phyloP scores from a whole-genome alignment of 495 filamentous ascomycete genomes.

The Penicilliopsis zonata region DNA sequence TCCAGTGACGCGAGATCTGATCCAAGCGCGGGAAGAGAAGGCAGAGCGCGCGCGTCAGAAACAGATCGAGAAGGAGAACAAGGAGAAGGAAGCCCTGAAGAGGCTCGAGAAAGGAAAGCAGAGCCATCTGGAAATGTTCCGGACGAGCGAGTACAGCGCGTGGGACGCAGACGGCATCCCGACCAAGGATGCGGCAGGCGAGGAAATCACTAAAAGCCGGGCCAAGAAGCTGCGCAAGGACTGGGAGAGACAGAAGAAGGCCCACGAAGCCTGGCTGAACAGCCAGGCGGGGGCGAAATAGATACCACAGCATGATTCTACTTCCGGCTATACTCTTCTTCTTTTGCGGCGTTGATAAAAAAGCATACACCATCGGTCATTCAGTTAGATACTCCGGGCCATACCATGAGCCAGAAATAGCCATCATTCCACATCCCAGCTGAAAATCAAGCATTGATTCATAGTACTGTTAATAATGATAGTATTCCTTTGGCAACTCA shows the following conservation, averaged over 20 bases:
- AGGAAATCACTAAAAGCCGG: conserved; percentile 70
- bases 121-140: conserved; percentile 58
- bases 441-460: no score
- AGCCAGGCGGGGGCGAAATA: no score
- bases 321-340: no score
- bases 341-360: no score
- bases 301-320: no score
- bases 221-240: conserved; percentile 82
- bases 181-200: conserved; percentile 58
- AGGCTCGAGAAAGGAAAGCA: conserved; percentile 55
- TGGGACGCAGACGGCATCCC: conserved; percentile 89
- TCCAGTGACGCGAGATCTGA: conserved; percentile 61
- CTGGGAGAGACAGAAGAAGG: conserved; percentile 85
- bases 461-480: no score
- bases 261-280: conserved; percentile 55
- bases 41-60: conserved; percentile 37
- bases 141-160: conserved; percentile 56
- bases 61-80: conserved; percentile 44
- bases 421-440: no score
- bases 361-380: no score
- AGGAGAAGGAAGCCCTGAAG: conserved; percentile 44
- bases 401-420: no score
- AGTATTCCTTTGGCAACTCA: no score
- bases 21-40: conserved; percentile 63
- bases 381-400: no score